A percentile compares a stretch with the other conserved stretches of the same genome.
phyloP scores from a whole-genome alignment of 192 early-diverging fungal species.

The Backusella parvicylindrica region DNA sequence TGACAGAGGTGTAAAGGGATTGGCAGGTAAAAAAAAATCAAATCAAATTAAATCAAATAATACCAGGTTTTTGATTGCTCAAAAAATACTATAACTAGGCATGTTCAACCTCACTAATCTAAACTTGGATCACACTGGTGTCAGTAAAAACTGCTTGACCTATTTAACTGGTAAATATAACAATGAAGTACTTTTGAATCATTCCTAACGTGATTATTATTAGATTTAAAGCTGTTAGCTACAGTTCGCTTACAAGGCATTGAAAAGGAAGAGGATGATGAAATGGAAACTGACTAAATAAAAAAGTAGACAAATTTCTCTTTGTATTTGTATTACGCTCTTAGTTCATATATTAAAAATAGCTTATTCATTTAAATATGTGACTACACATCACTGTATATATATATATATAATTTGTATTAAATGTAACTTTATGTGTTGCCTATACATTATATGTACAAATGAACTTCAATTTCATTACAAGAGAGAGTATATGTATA shows the following conservation, averaged over 20 bases:
- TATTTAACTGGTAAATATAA: constrained; percentile 8
- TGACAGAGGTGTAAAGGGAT: constrained; percentile 14
- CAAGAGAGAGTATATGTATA: too few species aligned
- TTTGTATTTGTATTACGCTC: background rate
- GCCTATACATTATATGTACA: too few species aligned
- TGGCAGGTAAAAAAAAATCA: constrained; percentile 21
- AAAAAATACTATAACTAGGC: background rate
- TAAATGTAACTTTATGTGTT: too few species aligned
- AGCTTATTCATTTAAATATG: background rate
- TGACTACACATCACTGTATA: too few species aligned
- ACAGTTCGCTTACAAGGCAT: constrained; percentile 12
- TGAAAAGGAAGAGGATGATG: constrained; percentile 5
- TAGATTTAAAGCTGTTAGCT: constrained; percentile 1
- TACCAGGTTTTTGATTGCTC: background rate
- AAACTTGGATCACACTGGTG: constrained; percentile 42
- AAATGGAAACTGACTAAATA: background rate
- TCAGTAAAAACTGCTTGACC: constrained; percentile 15
- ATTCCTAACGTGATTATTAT: background rate
- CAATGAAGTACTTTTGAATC: too few species aligned
- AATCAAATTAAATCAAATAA: background rate
- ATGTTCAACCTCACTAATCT: constrained; percentile 29
- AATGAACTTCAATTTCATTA: background rate
- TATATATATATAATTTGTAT: too few species aligned
- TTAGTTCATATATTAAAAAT: background rate
- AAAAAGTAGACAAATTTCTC: background rate